phyloP scores from a whole-genome alignment of 306 rosid genomes.

The Biancaea sappan region DNA sequence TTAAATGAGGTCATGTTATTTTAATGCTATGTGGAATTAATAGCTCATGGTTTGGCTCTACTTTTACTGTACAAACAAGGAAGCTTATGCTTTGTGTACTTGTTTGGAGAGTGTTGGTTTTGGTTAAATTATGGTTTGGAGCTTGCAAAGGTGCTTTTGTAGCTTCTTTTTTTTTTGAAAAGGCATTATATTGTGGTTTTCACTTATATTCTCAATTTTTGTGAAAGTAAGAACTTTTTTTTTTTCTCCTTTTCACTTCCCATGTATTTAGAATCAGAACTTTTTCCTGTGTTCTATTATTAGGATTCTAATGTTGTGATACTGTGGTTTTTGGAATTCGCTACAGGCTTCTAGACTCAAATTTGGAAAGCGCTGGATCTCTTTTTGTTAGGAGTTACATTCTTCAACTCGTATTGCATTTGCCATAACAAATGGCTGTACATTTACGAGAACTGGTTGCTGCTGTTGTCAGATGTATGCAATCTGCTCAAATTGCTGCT shows the following conservation, averaged over 20 bases:
- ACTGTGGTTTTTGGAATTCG: conserved; percentile 38
- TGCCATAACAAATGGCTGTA: conserved; percentile 80
- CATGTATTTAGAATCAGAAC: not conserved
- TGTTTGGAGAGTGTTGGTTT: too few species aligned
- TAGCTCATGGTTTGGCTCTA: too few species aligned
- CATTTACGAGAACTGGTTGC: conserved; percentile 81
- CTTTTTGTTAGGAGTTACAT: conserved; percentile 90
- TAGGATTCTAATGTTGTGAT: conserved; percentile 30
- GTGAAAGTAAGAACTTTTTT: not conserved
- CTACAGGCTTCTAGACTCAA: conserved; percentile 83
- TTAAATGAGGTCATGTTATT: too few species aligned
- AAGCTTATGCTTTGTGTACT: too few species aligned
- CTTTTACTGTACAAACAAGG: too few species aligned
- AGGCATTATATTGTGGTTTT: conserved; percentile 14
- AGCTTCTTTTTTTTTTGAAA: too few species aligned
- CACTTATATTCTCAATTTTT: conserved; percentile 5
- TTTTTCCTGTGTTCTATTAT: not conserved
- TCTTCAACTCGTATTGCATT: conserved; percentile 90
- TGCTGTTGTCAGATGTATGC: conserved; percentile 90
- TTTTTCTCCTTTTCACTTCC: not conserved
- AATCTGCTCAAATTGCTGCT: conserved; percentile 72
- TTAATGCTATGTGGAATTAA: too few species aligned
- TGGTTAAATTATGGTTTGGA: too few species aligned
- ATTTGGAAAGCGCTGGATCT: conserved; percentile 90
- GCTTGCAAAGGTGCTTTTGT: too few species aligned